Evolutionary conservation across 1,139 yeast genomes (phyloP).

Genomic region (Kodamaea fungicola): DNA sequence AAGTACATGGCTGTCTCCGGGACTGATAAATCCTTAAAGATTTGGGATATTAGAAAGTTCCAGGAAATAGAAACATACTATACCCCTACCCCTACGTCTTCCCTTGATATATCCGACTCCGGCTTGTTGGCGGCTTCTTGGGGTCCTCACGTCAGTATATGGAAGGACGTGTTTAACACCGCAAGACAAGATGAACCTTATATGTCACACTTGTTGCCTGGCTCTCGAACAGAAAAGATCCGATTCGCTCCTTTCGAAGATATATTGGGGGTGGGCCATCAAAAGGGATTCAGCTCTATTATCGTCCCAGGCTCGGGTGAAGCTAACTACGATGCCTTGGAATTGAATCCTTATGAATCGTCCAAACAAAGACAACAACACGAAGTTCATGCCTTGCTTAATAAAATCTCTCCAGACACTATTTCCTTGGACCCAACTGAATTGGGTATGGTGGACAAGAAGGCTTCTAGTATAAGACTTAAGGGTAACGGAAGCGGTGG

Average conservation of each 20-base stretch:
- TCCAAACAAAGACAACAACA: slow-evolving; percentile 91
- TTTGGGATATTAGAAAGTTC: slow-evolving; percentile 92
- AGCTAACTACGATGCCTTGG: slow-evolving; percentile 94
- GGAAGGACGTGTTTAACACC: slow-evolving; percentile 70
- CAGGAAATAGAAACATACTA: slow-evolving; percentile 69
- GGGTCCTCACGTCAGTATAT: slow-evolving; percentile 90
- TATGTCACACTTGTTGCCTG: slow-evolving; percentile 85
- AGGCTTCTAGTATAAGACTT: slow-evolving; percentile 61
- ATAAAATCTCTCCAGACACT: slow-evolving; percentile 90
- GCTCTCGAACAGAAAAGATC: slow-evolving; percentile 64
- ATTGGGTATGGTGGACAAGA: slow-evolving; percentile 80
- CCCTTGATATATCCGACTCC: slow-evolving; percentile 78
- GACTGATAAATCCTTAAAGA: slow-evolving; percentile 75
- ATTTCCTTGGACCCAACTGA: slow-evolving; percentile 85
- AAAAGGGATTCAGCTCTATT: slow-evolving; percentile 70
- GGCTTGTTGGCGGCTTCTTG: slow-evolving; percentile 87
- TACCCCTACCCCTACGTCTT: slow-evolving; percentile 84
- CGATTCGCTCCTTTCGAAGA: slow-evolving; percentile 94
- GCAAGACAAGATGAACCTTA: slow-evolving; percentile 70
- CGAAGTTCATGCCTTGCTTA: slow-evolving; percentile 81
- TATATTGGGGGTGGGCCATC: slow-evolving; percentile 85
- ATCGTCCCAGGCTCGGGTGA: slow-evolving; percentile 98
- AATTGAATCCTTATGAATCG: slow-evolving; percentile 87
- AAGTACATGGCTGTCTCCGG: slow-evolving; percentile 93
- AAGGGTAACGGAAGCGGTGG: slow-evolving; percentile 47